Evolutionary conservation across 805 yeast genomes (phyloP), one percentile per base, ranked within the genome.

Genomic region (Pichia thaimueangensis): DNA sequence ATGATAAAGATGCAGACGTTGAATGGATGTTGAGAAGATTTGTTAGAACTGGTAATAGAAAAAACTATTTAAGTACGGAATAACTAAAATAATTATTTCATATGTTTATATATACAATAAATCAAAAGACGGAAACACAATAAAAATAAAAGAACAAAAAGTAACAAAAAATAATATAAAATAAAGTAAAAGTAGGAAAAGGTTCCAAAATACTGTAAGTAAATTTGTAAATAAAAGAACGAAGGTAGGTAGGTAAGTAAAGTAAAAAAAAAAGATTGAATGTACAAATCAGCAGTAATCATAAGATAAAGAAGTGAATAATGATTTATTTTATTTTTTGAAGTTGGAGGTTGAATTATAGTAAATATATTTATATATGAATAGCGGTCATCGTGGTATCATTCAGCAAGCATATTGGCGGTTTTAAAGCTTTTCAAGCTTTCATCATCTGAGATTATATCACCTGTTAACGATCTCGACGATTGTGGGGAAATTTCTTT

Each of bases 21-120:
- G 99, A 93, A 62, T 93, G 97, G 97, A 85, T 86, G 68, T 69
- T 86, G 54, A 77, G 95, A 63, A 80, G 97, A 55, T 93, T 89
- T 55, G 86, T 88, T 36, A 77, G 98, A 60, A 93, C 98, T 22
- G 97, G 96, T 16, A 88, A 83, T 63, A 81, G 97, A 66, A 91
- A 93, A 69, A 93, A 89, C 60, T 88, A 91, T 61, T 67, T 91
- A 51, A 74, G 45, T 45, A 37, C 63, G 23, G 59, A 57, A 21
- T 51, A 45, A 38, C 17, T 23, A 13, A 15, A 15, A 16, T 12
- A 16, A 24, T n/a, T n/a, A n/a, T n/a, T n/a, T n/a, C n/a, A n/a
- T n/a, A n/a, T n/a, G n/a, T n/a, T n/a, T n/a, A n/a, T 13, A 12
- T 16, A 37, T 21, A 30, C 27, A 24, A 38, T 23, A 31, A 19